Conservation (phyloP, 352 stramenopile genomes). For the Globisporangium splendens region DNA sequence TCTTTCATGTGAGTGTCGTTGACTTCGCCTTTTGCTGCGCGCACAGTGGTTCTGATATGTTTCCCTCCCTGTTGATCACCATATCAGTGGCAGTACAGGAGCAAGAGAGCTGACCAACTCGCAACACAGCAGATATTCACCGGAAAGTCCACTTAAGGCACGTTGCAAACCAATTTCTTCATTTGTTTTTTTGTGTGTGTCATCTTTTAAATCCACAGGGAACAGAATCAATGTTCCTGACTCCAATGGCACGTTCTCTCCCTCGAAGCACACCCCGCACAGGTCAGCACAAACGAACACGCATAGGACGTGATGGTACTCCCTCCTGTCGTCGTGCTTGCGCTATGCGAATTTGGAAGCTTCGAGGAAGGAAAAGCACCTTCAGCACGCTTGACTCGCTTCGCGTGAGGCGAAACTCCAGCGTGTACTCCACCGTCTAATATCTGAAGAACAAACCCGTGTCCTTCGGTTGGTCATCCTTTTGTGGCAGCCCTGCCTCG, state of each 20-base stretch:
- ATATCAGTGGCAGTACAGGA: constrained; percentile 10
- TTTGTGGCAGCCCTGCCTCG: constrained; percentile 74
- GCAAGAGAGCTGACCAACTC: constrained; percentile 9
- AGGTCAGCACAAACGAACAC: background rate
- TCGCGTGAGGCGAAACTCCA: background rate
- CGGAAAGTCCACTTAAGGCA: constrained; percentile 5
- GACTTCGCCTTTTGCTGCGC: background rate
- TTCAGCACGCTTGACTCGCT: background rate
- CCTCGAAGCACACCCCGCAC: background rate
- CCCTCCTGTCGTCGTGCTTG: background rate
- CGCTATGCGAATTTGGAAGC: background rate
- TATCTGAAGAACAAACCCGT: constrained; percentile 88
- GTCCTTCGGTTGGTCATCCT: constrained; percentile 66
- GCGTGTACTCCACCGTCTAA: constrained; percentile 41
- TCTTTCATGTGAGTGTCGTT: constrained; percentile 39
- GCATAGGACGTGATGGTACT: background rate
- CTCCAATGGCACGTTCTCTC: background rate
- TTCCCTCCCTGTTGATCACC: background rate
- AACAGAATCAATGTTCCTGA: constrained; percentile 7
- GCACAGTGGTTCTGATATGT: background rate
- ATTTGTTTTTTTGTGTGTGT: constrained; percentile 41
- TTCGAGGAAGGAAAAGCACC: background rate
- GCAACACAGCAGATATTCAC: background rate
- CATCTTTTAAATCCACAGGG: constrained; percentile 10
- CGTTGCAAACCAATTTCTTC: constrained; percentile 26